phyloP scores from a whole-genome alignment of 257 asterid genomes.

The Nicotiana noctiflora region DNA sequence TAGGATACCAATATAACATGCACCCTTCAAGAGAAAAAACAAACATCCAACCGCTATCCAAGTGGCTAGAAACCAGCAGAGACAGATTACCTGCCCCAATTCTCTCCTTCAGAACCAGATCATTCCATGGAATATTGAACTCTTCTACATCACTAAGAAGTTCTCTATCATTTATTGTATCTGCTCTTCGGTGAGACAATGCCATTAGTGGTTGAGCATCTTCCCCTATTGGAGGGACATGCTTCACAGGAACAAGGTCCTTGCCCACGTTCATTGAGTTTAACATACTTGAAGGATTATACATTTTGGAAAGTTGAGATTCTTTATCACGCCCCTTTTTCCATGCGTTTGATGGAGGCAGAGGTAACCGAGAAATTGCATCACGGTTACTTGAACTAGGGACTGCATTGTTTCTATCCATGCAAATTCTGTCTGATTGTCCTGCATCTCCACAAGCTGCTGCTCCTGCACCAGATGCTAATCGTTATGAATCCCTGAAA shows the following conservation, averaged over 20 bases:
- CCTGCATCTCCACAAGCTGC: conserved; percentile 41
- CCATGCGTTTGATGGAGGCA: conserved; percentile 47
- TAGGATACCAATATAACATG: not conserved
- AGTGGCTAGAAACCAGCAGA: conserved; percentile 13
- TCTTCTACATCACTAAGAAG: conserved; percentile 61
- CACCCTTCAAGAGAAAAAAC: not conserved
- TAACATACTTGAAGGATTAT: conserved; percentile 32
- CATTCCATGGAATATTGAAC: conserved; percentile 81
- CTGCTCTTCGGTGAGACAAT: conserved; percentile 30
- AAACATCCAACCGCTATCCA: not conserved
- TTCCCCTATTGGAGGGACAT: conserved; percentile 31
- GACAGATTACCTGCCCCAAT: conserved; percentile 79
- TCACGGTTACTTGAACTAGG: conserved; percentile 50
- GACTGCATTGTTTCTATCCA: conserved; percentile 30
- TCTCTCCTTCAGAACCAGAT: conserved; percentile 75
- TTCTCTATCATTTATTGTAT: conserved; percentile 34
- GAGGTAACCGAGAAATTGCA: conserved; percentile 29
- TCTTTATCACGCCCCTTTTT: conserved; percentile 50
- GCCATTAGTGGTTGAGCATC: conserved; percentile 37
- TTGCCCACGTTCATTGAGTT: conserved; percentile 33
- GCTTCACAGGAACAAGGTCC: conserved; percentile 31
- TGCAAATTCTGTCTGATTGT: conserved; percentile 31
- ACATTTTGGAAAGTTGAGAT: conserved; percentile 35
- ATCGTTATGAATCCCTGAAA: not conserved
- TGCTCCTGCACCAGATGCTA: conserved; percentile 20